These are phyloP conservation scores for Colletotrichum karsti DNA, from an alignment of 2,329 filamentous ascomycete species.

Conservation along the genomic window DNA sequence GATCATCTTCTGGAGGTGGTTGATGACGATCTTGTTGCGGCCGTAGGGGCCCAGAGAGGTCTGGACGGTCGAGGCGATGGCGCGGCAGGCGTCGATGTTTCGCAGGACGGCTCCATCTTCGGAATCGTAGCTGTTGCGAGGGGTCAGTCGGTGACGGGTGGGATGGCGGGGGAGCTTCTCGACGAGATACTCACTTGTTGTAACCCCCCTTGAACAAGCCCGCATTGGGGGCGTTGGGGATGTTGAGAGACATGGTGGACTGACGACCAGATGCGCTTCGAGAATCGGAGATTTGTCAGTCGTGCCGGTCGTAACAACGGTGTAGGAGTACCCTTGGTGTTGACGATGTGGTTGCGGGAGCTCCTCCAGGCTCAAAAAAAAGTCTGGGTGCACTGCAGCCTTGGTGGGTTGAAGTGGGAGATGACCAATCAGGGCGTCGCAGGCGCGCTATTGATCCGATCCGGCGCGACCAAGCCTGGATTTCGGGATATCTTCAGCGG, in stretches of 20 bases:
- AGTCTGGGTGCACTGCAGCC: slow-evolving; percentile 31
- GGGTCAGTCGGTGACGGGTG: slow-evolving; percentile 40
- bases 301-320: slow-evolving; percentile 19
- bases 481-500: slow-evolving; percentile 26
- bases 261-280: slow-evolving; percentile 17
- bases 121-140: slow-evolving; percentile 82
- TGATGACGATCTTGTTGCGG: slow-evolving; percentile 99
- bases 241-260: slow-evolving; percentile 87
- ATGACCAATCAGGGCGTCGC: slow-evolving; percentile 27
- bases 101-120: slow-evolving; percentile 98
- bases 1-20: slow-evolving; percentile 99
- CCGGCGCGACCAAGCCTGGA: slow-evolving; percentile 29
- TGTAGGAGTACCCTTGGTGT: slow-evolving; percentile 19
- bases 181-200: slow-evolving; percentile 75
- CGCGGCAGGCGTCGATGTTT: slow-evolving; percentile 98
- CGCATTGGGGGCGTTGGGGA: slow-evolving; percentile 92
- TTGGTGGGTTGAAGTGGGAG: slow-evolving; percentile 23
- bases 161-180: slow-evolving; percentile 27
- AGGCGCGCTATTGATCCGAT: slow-evolving; percentile 30
- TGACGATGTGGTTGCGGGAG: slow-evolving; percentile 26
- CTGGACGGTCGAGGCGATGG: slow-evolving; percentile 95
- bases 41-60: slow-evolving; percentile 97
- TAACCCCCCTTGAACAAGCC: slow-evolving; percentile 97
- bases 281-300: slow-evolving; percentile 4
- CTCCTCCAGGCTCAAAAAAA: slow-evolving; percentile 30